Evolutionary conservation across 2,329 filamentous ascomycete species (phyloP).

Genomic region (Phialocephala subalpina): DNA sequence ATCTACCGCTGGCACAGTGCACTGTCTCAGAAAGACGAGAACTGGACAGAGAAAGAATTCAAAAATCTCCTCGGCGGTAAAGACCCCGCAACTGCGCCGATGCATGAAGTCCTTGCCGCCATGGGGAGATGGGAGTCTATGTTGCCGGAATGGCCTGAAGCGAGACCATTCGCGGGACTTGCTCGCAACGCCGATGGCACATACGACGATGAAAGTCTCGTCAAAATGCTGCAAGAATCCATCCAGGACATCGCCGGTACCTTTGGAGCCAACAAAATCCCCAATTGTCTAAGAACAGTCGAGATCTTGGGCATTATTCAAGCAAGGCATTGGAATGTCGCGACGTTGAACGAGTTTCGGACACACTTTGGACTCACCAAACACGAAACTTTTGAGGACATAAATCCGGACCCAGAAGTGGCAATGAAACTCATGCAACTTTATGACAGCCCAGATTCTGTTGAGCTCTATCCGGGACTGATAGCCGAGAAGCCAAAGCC

Average conservation of each 20-base stretch:
- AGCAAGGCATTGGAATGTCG: conserved; percentile 63
- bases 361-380: conserved; percentile 80
- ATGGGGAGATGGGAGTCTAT: neutral
- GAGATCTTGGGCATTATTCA: conserved; percentile 83
- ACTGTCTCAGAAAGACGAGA: conserved; percentile 76
- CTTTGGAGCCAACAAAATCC: conserved; percentile 76
- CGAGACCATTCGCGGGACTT: neutral
- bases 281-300: conserved; percentile 73
- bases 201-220: neutral
- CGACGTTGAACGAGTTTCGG: conserved; percentile 70
- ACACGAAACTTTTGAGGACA: conserved; percentile 79
- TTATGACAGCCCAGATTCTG: conserved; percentile 65
- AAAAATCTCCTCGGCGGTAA: neutral
- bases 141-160: neutral
- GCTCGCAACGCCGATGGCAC: neutral
- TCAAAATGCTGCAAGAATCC: conserved; percentile 46
- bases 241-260: conserved; percentile 75
- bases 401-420: conserved; percentile 78
- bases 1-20: conserved; percentile 87
- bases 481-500: conserved; percentile 63
- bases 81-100: neutral
- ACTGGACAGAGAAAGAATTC: conserved; percentile 66
- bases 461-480: conserved; percentile 73
- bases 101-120: neutral
- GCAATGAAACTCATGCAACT: conserved; percentile 69